These are phyloP conservation scores for Heliamphora ciliata DNA, from an alignment of 179 eudicot species.

Conservation along the genomic window DNA sequence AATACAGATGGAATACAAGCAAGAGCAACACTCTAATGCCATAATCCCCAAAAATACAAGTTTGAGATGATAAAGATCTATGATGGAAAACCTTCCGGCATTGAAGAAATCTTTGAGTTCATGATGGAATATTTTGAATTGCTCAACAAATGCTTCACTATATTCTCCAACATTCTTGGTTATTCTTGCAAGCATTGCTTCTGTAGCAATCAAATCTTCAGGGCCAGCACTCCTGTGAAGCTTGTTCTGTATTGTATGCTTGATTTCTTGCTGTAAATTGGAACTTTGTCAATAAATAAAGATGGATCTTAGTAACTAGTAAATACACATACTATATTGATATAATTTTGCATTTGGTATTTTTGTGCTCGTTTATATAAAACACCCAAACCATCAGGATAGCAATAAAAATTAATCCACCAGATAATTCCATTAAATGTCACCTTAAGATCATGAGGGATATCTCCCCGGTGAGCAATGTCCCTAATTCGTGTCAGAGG, in stretches of 20 bases:
- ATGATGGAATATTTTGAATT: conserved; percentile 75
- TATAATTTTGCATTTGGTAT: background rate
- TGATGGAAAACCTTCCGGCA: conserved; percentile 75
- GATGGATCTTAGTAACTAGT: background rate
- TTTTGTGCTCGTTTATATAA: background rate
- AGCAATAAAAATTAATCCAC: conserved; percentile 9
- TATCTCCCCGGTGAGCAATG: conserved; percentile 87
- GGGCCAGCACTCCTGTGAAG: conserved; percentile 98
- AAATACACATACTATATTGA: conserved; percentile 3
- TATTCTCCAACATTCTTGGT: conserved; percentile 83
- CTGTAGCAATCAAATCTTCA: conserved; percentile 92
- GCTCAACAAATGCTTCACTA: conserved; percentile 77
- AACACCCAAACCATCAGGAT: background rate
- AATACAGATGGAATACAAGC: too few species aligned
- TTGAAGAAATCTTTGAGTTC: conserved; percentile 98
- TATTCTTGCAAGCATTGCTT: conserved; percentile 88
- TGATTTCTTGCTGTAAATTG: conserved; percentile 84
- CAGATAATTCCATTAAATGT: conserved; percentile 9
- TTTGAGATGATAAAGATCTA: conserved; percentile 4
- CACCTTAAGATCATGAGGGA: conserved; percentile 98
- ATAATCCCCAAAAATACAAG: background rate
- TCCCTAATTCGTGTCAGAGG: conserved; percentile 95
- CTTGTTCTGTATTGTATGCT: conserved; percentile 98
- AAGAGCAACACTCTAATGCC: background rate
- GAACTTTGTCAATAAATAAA: background rate